Base-by-base conservation (phyloP, 495 filamentous ascomycete species). In the Penicillium pulvis region DNA sequence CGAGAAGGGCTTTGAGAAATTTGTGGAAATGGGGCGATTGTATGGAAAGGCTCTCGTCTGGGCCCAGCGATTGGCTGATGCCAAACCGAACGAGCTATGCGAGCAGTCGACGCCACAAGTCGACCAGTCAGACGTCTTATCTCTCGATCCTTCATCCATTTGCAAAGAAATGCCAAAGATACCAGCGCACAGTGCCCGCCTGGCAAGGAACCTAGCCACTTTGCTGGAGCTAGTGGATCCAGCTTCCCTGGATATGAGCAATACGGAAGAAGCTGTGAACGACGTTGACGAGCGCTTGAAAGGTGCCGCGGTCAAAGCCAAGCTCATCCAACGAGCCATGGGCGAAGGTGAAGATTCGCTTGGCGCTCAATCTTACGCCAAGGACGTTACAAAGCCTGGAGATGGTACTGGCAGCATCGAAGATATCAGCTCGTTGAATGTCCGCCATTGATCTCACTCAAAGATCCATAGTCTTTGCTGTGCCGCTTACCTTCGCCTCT, bases 1-100 rank as follows among this genome's bases (percentile, higher is more conserved):
- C 4, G 89, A 95, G 66, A 95, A 94, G 62, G 94, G 93, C 1
- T 98, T 93, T 57, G 90, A 94, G 66, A 97, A 96, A 74, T 96
- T 91, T 64, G 62, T 86, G 14, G 86, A 90, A 56, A 82, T 92
- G 64, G 95, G 94, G 1, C 79, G 79, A 54, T 68, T 99, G 20
- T 89, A 93, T 64, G 92, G 94, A n/a, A 87, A 84, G 66, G 85
- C 89, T 4, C 72, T 87, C 1, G 83, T 98, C 41, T 98, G 93
- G 94, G 84, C 87, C 41, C 83, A 85, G 19, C 76, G 87, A 60
- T 71, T 87, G 48, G 63, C 69, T 4, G 69, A 73, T 16, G 59
- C 57, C 28, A 62, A 71, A 16, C 48, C 59, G 16, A 53, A 63
- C 8, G 58, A 66, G n/a, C 43, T 41, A 28, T 57, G 57, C 19